Conservation (phyloP, 2,329 filamentous ascomycete genomes). For the Penicillium sp. region DNA sequence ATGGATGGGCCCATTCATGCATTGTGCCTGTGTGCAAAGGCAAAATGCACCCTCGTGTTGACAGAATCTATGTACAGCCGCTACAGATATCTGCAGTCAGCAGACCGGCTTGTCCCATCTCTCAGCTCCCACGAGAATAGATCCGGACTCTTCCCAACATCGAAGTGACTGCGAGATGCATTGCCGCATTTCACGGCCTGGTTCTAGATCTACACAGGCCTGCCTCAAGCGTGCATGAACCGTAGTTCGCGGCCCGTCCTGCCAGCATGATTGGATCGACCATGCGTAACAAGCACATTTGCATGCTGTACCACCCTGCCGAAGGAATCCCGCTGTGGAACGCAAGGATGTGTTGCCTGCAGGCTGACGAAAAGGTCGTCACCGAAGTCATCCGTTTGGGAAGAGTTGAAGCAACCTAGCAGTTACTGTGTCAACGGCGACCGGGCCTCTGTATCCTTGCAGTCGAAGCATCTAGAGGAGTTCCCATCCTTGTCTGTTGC, state of each 20-base stretch:
- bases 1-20: background rate
- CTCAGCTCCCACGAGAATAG: background rate
- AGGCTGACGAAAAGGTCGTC: background rate
- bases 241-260: slow-evolving; percentile 13
- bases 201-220: background rate
- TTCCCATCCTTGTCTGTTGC: background rate
- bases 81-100: background rate
- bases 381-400: background rate
- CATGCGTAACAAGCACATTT: background rate
- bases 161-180: slow-evolving; percentile 1
- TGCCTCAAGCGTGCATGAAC: slow-evolving; percentile 23
- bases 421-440: slow-evolving; percentile 4
- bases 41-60: slow-evolving; percentile 1
- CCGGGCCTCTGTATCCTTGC: slow-evolving; percentile 5
- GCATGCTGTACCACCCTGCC: background rate
- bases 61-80: background rate
- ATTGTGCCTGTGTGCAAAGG: background rate
- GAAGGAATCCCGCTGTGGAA: background rate
- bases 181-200: background rate
- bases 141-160: background rate
- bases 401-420: background rate
- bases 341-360: slow-evolving; percentile 6
- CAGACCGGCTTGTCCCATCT: background rate
- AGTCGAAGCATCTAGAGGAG: background rate
- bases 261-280: background rate